phyloP scores from a whole-genome alignment of 768 basidiomycete genomes.

The Boletellus ananas region DNA sequence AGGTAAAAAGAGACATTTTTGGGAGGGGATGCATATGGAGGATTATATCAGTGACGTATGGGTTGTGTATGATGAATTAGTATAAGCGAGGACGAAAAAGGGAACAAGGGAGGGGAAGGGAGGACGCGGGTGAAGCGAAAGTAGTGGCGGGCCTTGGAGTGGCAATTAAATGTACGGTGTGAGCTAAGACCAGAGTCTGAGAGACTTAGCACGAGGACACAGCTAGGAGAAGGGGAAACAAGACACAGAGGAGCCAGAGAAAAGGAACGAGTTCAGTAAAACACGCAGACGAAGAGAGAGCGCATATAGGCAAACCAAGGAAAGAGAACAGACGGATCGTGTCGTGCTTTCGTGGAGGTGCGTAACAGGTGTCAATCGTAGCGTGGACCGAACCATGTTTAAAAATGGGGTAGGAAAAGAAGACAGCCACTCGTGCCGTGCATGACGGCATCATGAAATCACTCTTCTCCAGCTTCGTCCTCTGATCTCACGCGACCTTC shows the following conservation, averaged over 20 bases:
- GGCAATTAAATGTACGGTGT: slow-evolving; percentile 25
- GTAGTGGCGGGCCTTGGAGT: slow-evolving; percentile 2
- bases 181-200: slow-evolving; percentile 6
- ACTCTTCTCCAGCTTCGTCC: slow-evolving; percentile 14
- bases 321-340: slow-evolving; percentile 13
- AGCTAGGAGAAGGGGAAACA: neutral
- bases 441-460: slow-evolving; percentile 20
- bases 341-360: slow-evolving; percentile 21
- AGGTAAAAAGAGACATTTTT: too few species aligned
- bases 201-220: neutral
- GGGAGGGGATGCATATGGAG: too few species aligned
- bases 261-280: neutral
- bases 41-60: too few species aligned
- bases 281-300: neutral
- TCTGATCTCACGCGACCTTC: slow-evolving; percentile 18
- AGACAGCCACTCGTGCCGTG: neutral
- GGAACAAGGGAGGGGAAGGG: neutral
- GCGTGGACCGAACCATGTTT: slow-evolving; percentile 3
- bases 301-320: neutral
- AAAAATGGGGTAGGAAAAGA: neutral
- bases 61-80: neutral
- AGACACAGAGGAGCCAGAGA: slow-evolving; percentile 3
- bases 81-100: neutral
- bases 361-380: slow-evolving; percentile 23
- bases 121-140: slow-evolving; percentile 21